phyloP scores from a whole-genome alignment of 108 stramenopile genomes.

The Aurantiochytrium sp. region DNA sequence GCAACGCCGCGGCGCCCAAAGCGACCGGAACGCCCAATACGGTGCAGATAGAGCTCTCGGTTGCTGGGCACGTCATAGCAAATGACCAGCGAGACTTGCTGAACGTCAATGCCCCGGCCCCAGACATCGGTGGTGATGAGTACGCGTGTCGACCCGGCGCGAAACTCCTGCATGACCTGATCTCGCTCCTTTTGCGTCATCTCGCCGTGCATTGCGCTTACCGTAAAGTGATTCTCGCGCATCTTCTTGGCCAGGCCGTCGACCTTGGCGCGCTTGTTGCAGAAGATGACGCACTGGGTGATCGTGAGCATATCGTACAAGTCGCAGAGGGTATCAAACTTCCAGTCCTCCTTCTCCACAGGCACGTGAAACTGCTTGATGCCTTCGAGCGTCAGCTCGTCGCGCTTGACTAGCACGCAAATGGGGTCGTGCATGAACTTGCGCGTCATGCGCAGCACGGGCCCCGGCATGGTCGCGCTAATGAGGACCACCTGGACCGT shows the following conservation, averaged over 20 bases:
- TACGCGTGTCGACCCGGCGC: constrained; percentile 85
- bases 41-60: constrained; percentile 93
- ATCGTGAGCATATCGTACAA: constrained; percentile 97
- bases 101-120: constrained; percentile 98
- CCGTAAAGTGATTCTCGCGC: constrained; percentile 91
- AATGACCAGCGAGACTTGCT: constrained; percentile 97
- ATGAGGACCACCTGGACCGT: constrained; percentile 87
- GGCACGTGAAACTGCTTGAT: constrained; percentile 95
- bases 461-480: constrained; percentile 86
- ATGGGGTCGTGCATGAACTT: constrained; percentile 97
- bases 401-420: constrained; percentile 89
- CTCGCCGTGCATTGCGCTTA: constrained; percentile 94
- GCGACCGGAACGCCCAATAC: constrained; percentile 93
- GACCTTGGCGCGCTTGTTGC: constrained; percentile 94
- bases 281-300: constrained; percentile 98
- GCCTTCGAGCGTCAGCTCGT: constrained; percentile 96
- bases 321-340: constrained; percentile 98
- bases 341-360: constrained; percentile 99
- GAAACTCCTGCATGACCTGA: constrained; percentile 93
- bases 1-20: constrained; percentile 98
- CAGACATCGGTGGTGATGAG: constrained; percentile 97
- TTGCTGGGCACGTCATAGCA: constrained; percentile 92
- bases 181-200: constrained; percentile 90
- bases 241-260: constrained; percentile 93
- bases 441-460: constrained; percentile 92